These are phyloP conservation scores for Penicilliopsis zonata DNA, from an alignment of 495 filamentous ascomycete genomes.

Conservation along the genomic window DNA sequence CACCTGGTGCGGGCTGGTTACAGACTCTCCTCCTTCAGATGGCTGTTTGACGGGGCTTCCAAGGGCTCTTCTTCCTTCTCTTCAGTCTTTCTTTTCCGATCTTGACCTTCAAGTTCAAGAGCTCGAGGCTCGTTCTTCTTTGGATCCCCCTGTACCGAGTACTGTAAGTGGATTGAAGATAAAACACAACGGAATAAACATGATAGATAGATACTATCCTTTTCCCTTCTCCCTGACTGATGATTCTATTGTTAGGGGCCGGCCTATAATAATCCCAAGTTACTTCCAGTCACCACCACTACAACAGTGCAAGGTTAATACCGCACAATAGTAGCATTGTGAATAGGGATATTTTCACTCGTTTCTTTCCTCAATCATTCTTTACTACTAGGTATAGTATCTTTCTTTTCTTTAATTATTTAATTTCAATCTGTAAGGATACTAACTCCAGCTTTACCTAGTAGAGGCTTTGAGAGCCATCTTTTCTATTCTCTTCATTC, in stretches of 20 bases:
- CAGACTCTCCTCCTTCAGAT: slow-evolving; percentile 1
- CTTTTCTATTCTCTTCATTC: slow-evolving; percentile 14
- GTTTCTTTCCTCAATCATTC: slow-evolving; percentile 5
- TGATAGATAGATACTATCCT: too few relatives aligned
- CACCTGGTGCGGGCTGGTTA: slow-evolving; percentile 5
- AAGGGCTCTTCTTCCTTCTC: slow-evolving; percentile 4
- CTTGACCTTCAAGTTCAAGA: slow-evolving; percentile 7
- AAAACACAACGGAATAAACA: too few relatives aligned
- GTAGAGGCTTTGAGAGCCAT: slow-evolving; percentile 29
- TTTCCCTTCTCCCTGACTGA: slow-evolving; percentile 1
- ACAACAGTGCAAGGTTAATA: slow-evolving; percentile 7
- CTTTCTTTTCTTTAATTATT: too few relatives aligned
- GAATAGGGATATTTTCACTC: slow-evolving; percentile 4
- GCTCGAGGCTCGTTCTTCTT: slow-evolving; percentile 13
- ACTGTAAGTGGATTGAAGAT: slow-evolving; percentile 1
- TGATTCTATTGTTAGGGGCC: slow-evolving; percentile 6
- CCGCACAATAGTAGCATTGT: slow-evolving; percentile 7
- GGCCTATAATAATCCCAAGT: slow-evolving; percentile 3
- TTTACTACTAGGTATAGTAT: slow-evolving; percentile 2
- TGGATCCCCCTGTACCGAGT: slow-evolving; percentile 8
- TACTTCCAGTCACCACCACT: too few relatives aligned
- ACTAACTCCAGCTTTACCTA: slow-evolving; percentile 3
- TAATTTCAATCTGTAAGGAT: too few relatives aligned
- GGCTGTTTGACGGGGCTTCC: not conserved
- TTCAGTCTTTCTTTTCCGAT: slow-evolving; percentile 1